Base-by-base conservation (phyloP, 2,329 filamentous ascomycete species). In the Tolypocladium pustulatum region DNA sequence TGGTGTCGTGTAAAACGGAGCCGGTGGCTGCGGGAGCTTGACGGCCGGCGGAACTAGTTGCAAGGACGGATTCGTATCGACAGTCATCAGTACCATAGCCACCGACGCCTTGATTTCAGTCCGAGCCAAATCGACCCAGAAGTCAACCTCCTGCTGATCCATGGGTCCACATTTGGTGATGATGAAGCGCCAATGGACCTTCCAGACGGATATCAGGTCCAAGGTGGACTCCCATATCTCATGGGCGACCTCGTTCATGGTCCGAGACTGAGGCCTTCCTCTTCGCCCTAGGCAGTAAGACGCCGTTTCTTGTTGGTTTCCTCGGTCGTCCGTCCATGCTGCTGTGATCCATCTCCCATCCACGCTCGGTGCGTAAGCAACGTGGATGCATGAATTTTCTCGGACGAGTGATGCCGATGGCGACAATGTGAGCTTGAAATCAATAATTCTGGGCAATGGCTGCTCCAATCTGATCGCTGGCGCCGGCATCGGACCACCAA, bases 191-290 rank as follows among this genome's bases (percentile, higher is more conserved):
- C 90, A 93, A 59, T 87, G 84, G 0, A 92, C 84, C 65, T 85
- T 87, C 71, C 86, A 84, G 20, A 78, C 77, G 0, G 85, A 82
- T 38, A 91, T 83, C 37, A 93, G 81, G n/a, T 87, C 86, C 36
- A 87, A 75, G 0, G 90, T 93, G 1, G 85, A 88, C 58, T 85
- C 81, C 89, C 90, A 93, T 3, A 94, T 88, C 65, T 92, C 89
- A 54, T 81, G 79, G 1, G 84, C 83, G n/a, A 91, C 76, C 27
- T 89, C 84, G 17, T 76, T 76, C 61, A 91, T 82, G 1, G 75
- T 67, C 17, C 76, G 80, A 9, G 80, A 75, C 3, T 81, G 67
- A 1, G 76, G 69, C 58, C 79, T 76, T 64, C 81, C 76, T 72
- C 84, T 80, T 61, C 86, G 77, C 20, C 84, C 77, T 52, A 93